These are phyloP conservation scores for Xerocomus cyaneibrunnescens DNA, from an alignment of 1,284 basidiomycete genomes.

Conservation along the genomic window DNA sequence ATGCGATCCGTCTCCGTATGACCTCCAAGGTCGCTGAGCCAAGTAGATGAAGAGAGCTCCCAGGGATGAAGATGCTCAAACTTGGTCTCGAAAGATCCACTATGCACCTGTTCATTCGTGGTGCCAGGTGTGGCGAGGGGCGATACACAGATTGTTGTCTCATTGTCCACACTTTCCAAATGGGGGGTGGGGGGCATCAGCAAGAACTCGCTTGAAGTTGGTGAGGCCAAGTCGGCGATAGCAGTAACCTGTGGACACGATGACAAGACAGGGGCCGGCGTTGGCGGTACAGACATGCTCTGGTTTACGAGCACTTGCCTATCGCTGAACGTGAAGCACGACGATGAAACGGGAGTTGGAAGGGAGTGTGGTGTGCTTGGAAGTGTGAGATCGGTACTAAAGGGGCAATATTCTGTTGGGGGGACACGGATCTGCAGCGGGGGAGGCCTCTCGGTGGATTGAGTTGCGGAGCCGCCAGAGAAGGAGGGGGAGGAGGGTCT, in stretches of 20 bases:
- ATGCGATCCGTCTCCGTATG: slow-evolving; percentile 35
- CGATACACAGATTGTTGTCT: slow-evolving; percentile 12
- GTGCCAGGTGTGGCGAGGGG: slow-evolving; percentile 10
- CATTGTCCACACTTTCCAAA: slow-evolving; percentile 6
- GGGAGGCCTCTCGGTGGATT: slow-evolving; percentile 14
- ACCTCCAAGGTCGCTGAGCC: slow-evolving; percentile 37
- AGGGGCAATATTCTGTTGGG: slow-evolving; percentile 37
- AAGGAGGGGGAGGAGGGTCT: slow-evolving; percentile 2
- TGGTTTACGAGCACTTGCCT: slow-evolving; percentile 13
- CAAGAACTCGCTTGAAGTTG: slow-evolving; percentile 33
- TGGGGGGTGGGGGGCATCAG: slow-evolving; percentile 30
- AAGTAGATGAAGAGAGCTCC: slow-evolving; percentile 26
- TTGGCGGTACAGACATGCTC: slow-evolving; percentile 7
- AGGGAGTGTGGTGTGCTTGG: slow-evolving; percentile 33
- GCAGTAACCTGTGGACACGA: slow-evolving; percentile 8
- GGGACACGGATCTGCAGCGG: slow-evolving; percentile 35
- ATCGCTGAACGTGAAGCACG: slow-evolving; percentile 29
- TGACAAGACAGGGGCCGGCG: slow-evolving; percentile 5
- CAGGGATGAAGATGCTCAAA: slow-evolving; percentile 20
- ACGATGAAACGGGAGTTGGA: slow-evolving; percentile 28
- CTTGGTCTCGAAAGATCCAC: slow-evolving; percentile 13
- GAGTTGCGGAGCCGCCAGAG: slow-evolving; percentile 12
- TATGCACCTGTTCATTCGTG: slow-evolving; percentile 2
- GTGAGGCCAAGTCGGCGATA: slow-evolving; percentile 28
- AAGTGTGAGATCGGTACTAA: slow-evolving; percentile 34